phyloP scores from a whole-genome alignment of 352 stramenopile species.

The Pythium insidiosum region DNA sequence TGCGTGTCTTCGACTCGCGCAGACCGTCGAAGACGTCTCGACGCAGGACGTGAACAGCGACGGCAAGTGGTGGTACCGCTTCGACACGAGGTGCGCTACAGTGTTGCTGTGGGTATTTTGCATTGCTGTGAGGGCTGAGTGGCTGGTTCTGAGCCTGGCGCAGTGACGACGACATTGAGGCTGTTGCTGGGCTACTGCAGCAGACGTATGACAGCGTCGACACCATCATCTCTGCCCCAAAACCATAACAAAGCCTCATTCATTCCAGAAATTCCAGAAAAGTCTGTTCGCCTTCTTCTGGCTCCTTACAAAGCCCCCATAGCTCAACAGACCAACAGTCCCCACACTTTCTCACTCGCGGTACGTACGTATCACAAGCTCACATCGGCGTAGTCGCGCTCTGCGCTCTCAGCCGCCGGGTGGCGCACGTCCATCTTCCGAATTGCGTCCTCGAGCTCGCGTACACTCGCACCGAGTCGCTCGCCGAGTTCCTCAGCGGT shows the following conservation, averaged over 20 bases:
- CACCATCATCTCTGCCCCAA: constrained; percentile 3
- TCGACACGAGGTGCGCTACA: constrained; percentile 36
- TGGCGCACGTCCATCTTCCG: constrained; percentile 17
- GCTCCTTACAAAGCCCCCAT: no score
- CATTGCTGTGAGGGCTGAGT: background rate
- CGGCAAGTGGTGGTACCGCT: constrained; percentile 42
- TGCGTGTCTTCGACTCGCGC: constrained; percentile 19
- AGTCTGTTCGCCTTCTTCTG: no score
- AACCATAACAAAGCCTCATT: no score
- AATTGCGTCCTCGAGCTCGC: constrained; percentile 15
- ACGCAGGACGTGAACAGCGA: background rate
- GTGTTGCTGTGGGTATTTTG: background rate
- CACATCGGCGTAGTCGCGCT: constrained; percentile 42
- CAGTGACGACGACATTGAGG: constrained; percentile 40
- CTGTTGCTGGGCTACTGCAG: constrained; percentile 15
- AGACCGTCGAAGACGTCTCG: constrained; percentile 8
- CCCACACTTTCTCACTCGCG: no score
- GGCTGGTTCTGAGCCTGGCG: constrained; percentile 2
- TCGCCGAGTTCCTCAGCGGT: constrained; percentile 17
- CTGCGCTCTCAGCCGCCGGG: constrained; percentile 8
- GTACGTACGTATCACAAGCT: constrained; percentile 33
- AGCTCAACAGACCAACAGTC: no score
- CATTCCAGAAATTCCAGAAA: no score
- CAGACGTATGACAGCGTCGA: constrained; percentile 2
- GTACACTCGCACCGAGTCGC: constrained; percentile 12